A percentile compares a stretch with the other conserved stretches of the same genome.
phyloP scores from a whole-genome alignment of 2,329 filamentous ascomycete species.

The Amesomyces nigricolor region DNA sequence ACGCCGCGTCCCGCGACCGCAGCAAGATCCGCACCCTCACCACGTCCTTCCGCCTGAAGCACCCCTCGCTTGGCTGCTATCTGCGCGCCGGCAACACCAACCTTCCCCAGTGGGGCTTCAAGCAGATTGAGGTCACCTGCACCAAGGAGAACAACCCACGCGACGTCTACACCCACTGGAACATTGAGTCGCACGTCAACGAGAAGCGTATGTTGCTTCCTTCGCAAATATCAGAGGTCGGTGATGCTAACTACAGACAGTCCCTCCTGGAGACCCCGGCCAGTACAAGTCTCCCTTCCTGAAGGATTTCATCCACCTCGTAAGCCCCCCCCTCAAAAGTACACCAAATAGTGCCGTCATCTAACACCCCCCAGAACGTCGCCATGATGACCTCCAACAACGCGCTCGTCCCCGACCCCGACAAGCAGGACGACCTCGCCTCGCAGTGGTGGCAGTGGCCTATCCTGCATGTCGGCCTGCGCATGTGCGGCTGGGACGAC shows the following conservation, averaged over 20 bases:
- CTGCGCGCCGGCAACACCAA: conserved; percentile 93
- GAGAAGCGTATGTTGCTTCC: conserved; percentile 61
- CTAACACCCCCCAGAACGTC: conserved; percentile 55
- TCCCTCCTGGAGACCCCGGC: conserved; percentile 81
- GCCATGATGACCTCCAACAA: conserved; percentile 99
- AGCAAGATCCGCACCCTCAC: conserved; percentile 86
- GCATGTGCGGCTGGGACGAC: conserved; percentile 99
- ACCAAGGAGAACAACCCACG: conserved; percentile 86
- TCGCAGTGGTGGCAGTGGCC: conserved; percentile 99
- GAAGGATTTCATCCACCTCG: conserved; percentile 85
- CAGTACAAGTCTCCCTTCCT: conserved; percentile 96
- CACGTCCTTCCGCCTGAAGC: conserved; percentile 83
- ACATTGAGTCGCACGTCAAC: conserved; percentile 91
- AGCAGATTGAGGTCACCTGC: conserved; percentile 97
- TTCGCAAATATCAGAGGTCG: not conserved
- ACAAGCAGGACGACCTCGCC: conserved; percentile 97
- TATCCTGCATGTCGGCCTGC: conserved; percentile 85
- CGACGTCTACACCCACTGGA: conserved; percentile 97
- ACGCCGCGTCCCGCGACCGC: conserved; percentile 80
- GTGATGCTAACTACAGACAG: conserved; percentile 43
- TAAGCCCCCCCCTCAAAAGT: conserved; percentile 10
- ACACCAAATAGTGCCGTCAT: too few species aligned
- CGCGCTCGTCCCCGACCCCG: conserved; percentile 90
- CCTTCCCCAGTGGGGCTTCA: conserved; percentile 98
- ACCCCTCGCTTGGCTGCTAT: conserved; percentile 81